A percentile compares a stretch with the other conserved stretches of the same genome.
These are phyloP conservation scores for Rhodotorula sp. DNA, from an alignment of 1,284 basidiomycete genomes.

Conservation along the genomic window DNA sequence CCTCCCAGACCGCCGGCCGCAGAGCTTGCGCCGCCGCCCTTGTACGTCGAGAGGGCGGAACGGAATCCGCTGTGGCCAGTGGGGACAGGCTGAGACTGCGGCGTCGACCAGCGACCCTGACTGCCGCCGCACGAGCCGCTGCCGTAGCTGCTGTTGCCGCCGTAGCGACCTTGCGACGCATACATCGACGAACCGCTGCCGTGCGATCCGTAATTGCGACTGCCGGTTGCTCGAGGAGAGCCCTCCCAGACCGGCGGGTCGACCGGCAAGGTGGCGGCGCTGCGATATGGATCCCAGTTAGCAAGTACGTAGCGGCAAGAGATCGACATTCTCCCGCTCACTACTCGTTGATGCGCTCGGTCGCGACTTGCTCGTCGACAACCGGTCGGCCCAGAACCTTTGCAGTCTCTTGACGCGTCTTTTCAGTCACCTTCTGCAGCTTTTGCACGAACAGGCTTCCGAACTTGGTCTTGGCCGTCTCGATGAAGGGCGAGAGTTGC, in stretches of 20 bases:
- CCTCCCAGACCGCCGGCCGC: neutral
- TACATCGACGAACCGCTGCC: neutral
- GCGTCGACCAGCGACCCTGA: neutral
- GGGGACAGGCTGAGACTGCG: slow-evolving; percentile 18
- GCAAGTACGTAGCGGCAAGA: too few species aligned
- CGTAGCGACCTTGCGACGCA: slow-evolving; percentile 13
- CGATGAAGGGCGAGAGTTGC: slow-evolving; percentile 28
- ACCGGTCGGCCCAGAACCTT: slow-evolving; percentile 18
- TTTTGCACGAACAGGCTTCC: slow-evolving; percentile 31
- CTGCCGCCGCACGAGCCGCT: neutral
- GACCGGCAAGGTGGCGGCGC: slow-evolving; percentile 16
- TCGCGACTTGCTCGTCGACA: slow-evolving; percentile 19
- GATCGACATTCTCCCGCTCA: neutral
- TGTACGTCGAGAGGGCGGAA: slow-evolving; percentile 22
- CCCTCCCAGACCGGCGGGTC: slow-evolving; percentile 20
- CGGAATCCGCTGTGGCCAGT: slow-evolving; percentile 27
- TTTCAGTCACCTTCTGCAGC: slow-evolving; percentile 29
- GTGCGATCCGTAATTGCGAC: slow-evolving; percentile 13
- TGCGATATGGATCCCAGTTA: neutral
- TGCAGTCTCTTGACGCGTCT: slow-evolving; percentile 25
- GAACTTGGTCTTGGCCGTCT: slow-evolving; percentile 11
- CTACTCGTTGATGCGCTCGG: slow-evolving; percentile 18
- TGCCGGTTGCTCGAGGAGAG: neutral
- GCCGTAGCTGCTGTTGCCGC: slow-evolving; percentile 1
- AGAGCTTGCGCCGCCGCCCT: neutral